Evolutionary conservation across 2,329 filamentous ascomycete species (phyloP).

Genomic region (Cucurbitaria berberidis): DNA sequence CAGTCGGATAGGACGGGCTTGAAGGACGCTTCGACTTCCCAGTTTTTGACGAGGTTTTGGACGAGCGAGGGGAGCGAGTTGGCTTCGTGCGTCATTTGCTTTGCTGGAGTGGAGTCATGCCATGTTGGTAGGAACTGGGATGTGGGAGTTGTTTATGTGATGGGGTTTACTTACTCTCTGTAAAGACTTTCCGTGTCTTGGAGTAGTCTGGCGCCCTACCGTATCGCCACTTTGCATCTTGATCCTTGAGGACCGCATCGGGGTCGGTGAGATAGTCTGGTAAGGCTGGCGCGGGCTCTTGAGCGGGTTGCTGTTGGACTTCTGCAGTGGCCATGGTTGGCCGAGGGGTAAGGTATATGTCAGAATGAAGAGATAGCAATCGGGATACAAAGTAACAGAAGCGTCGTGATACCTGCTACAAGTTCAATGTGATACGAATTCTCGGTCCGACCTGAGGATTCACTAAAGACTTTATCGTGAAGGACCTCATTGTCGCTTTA

Average conservation of each 20-base stretch:
- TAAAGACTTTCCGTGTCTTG: constrained; percentile 66
- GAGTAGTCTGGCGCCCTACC: constrained; percentile 67
- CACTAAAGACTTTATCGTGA: background rate
- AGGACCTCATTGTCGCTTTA: constrained; percentile 4
- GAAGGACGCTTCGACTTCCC: constrained; percentile 74
- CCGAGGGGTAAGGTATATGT: background rate
- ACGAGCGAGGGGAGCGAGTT: constrained; percentile 66
- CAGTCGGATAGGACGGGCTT: constrained; percentile 67
- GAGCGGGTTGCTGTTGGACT: constrained; percentile 28
- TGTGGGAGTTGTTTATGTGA: background rate
- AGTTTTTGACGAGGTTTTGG: constrained; percentile 75
- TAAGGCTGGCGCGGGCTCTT: constrained; percentile 46
- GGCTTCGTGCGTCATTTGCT: constrained; percentile 61
- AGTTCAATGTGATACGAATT: background rate
- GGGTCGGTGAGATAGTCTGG: constrained; percentile 67
- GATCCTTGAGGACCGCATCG: constrained; percentile 64
- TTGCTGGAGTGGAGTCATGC: constrained; percentile 53
- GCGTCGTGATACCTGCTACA: background rate
- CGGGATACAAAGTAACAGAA: background rate
- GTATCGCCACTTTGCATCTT: constrained; percentile 64
- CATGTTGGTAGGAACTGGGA: background rate
- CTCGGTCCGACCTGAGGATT: background rate
- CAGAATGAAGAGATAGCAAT: background rate
- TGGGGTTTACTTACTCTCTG: constrained; percentile 57
- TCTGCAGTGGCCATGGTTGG: constrained; percentile 37